Percentiles rank a stretch among this genome's conserved stretches.
These are phyloP conservation scores for Secale cereale DNA, from an alignment of 176 grass and related monocot genomes.

Conservation along the genomic window DNA sequence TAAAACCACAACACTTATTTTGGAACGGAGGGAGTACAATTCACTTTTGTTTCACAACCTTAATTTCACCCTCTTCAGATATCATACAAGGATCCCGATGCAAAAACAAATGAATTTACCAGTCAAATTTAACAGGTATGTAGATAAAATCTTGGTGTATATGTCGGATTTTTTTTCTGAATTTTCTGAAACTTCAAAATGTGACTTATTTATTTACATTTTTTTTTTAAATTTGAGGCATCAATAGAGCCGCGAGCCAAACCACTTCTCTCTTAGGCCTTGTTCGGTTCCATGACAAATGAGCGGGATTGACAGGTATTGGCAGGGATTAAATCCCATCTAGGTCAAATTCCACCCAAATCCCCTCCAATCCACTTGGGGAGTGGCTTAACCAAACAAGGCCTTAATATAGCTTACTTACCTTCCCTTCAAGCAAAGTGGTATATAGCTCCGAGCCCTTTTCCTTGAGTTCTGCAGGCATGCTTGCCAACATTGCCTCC, in stretches of 20 bases:
- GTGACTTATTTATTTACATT: not conserved
- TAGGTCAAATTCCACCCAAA: no score
- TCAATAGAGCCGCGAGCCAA: not conserved
- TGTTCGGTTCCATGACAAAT: no score
- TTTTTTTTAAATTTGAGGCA: not conserved
- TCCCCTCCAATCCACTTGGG: no score
- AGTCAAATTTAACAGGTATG: not conserved
- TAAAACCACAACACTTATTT: no score
- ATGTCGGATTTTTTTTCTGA: not conserved
- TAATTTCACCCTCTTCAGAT: not conserved
- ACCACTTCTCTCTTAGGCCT: not conserved
- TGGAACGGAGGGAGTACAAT: not conserved
- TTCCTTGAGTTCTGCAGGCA: constrained; percentile 64
- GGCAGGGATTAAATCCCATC: no score
- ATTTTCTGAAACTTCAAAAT: not conserved
- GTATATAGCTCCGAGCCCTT: constrained; percentile 68
- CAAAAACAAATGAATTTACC: not conserved
- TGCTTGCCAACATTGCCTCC: constrained; percentile 65
- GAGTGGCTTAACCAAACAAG: no score
- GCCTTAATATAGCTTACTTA: constrained; percentile 15
- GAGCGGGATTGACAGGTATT: no score
- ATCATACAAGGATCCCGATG: not conserved
- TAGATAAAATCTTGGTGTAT: not conserved
- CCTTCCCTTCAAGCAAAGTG: constrained; percentile 81
- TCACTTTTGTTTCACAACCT: not conserved